These are phyloP conservation scores for Paramyrothecium roridum DNA, from an alignment of 2,329 filamentous ascomycete genomes.

Conservation along the genomic window DNA sequence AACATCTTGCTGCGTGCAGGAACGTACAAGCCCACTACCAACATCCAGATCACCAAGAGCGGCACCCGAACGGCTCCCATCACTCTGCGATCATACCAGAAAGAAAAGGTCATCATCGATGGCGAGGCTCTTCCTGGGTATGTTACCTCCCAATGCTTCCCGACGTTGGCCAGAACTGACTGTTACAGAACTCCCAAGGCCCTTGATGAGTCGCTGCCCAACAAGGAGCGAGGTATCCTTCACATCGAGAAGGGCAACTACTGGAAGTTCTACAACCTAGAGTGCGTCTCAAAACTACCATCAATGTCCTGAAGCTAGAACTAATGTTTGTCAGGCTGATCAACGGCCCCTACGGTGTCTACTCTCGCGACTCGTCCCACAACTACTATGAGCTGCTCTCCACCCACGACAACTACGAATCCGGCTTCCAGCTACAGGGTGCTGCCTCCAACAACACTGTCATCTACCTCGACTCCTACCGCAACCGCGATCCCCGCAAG, in stretches of 20 bases:
- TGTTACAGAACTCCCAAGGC: conserved; percentile 30
- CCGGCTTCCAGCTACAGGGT: conserved; percentile 29
- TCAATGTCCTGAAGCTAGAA: neutral
- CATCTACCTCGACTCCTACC: conserved; percentile 35
- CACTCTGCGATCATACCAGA: conserved; percentile 33
- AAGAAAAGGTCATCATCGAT: conserved; percentile 39
- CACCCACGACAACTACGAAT: conserved; percentile 31
- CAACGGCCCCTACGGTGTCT: conserved; percentile 29
- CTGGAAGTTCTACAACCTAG: conserved; percentile 39
- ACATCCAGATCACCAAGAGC: conserved; percentile 1
- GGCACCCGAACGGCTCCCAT: conserved; percentile 21
- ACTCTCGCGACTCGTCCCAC: conserved; percentile 25
- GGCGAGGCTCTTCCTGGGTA: conserved; percentile 34
- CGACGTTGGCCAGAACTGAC: neutral
- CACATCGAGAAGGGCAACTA: conserved; percentile 40
- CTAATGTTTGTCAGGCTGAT: conserved; percentile 12
- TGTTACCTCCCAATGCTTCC: neutral
- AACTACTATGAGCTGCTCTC: conserved; percentile 26
- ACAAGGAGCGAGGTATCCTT: conserved; percentile 37
- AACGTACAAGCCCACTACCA: neutral
- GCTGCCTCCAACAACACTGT: conserved; percentile 29
- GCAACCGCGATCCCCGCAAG: conserved; percentile 41
- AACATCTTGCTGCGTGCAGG: neutral
- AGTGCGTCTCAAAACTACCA: conserved; percentile 6
- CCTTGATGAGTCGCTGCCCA: conserved; percentile 32